Conservation (phyloP, 768 basidiomycete genomes). For the Tricholoma sp. region DNA sequence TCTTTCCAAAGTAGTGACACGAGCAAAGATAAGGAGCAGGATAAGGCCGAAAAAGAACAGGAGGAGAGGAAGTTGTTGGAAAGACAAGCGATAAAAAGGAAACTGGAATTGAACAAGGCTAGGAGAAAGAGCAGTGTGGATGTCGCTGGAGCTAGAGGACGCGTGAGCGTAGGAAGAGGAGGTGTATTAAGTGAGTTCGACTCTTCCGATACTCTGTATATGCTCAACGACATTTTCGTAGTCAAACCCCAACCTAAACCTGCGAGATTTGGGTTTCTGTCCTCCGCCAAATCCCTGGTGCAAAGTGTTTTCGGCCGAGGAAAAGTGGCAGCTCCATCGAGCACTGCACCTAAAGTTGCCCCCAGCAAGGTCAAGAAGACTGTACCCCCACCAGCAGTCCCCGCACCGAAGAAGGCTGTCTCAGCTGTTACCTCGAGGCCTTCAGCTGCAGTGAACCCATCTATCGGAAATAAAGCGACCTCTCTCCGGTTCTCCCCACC, state of each 20-base stretch:
- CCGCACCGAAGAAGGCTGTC: constrained; percentile 11
- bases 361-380: constrained; percentile 6
- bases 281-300: constrained; percentile 67
- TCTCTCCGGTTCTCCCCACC: constrained; percentile 14
- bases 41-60: constrained; percentile 37
- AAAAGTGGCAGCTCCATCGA: constrained; percentile 24
- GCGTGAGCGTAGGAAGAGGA: constrained; percentile 35
- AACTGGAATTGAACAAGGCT: constrained; percentile 62
- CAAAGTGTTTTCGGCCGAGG: constrained; percentile 70
- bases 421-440: constrained; percentile 12
- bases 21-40: constrained; percentile 26
- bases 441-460: constrained; percentile 14
- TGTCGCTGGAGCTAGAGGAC: constrained; percentile 27
- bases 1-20: constrained; percentile 19
- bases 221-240: constrained; percentile 11
- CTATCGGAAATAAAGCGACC: constrained; percentile 10
- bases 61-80: constrained; percentile 44
- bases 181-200: constrained; percentile 35
- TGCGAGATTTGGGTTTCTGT: constrained; percentile 65
- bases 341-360: constrained; percentile 14
- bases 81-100: constrained; percentile 55
- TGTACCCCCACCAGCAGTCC: constrained; percentile 6
- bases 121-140: constrained; percentile 67
- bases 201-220: neutral
- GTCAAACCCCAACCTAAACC: constrained; percentile 42